A percentile compares a stretch with the other conserved stretches of the same genome.
Evolutionary conservation across 306 rosid species (phyloP).

Genomic region (Lablab purpureus): DNA sequence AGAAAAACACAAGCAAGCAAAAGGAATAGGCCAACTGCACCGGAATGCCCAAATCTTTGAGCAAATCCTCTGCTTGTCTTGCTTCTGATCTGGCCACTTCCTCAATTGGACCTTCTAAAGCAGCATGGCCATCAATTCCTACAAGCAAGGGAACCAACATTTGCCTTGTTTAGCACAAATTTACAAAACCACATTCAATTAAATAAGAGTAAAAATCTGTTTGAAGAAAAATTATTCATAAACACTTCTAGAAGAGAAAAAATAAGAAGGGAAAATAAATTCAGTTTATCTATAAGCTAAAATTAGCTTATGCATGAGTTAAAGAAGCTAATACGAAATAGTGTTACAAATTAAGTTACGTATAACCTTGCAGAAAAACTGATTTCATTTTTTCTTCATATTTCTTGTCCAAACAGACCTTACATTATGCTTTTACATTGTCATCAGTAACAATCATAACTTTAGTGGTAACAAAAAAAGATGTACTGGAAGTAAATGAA

Average conservation of each 20-base stretch:
- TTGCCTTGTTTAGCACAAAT: conserved; percentile 3
- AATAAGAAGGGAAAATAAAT: too few relatives aligned
- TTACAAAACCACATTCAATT: conserved; percentile 21
- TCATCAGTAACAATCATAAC: too few relatives aligned
- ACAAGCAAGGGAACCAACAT: conserved; percentile 48
- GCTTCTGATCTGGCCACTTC: conserved; percentile 88
- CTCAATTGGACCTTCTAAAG: conserved; percentile 88
- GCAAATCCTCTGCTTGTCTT: conserved; percentile 81
- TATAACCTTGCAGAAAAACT: too few relatives aligned
- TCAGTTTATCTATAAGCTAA: too few relatives aligned
- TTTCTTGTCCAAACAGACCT: too few relatives aligned
- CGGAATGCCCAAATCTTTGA: conserved; percentile 83
- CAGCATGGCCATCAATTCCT: conserved; percentile 72
- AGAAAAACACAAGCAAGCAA: conserved; percentile 6
- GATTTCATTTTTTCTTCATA: too few relatives aligned
- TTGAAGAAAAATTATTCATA: too few relatives aligned
- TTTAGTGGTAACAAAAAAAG: neutral
- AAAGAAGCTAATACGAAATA: too few relatives aligned
- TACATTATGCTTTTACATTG: too few relatives aligned
- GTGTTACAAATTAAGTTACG: too few relatives aligned
- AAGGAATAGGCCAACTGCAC: conserved; percentile 52
- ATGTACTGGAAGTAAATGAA: conserved; percentile 1
- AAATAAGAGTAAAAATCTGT: neutral
- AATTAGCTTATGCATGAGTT: too few relatives aligned
- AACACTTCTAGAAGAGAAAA: too few relatives aligned